Percentiles rank a stretch among this genome's conserved stretches.
Evolutionary conservation across 2,329 filamentous ascomycete species (phyloP).

Genomic region (Passalora sequoiae): DNA sequence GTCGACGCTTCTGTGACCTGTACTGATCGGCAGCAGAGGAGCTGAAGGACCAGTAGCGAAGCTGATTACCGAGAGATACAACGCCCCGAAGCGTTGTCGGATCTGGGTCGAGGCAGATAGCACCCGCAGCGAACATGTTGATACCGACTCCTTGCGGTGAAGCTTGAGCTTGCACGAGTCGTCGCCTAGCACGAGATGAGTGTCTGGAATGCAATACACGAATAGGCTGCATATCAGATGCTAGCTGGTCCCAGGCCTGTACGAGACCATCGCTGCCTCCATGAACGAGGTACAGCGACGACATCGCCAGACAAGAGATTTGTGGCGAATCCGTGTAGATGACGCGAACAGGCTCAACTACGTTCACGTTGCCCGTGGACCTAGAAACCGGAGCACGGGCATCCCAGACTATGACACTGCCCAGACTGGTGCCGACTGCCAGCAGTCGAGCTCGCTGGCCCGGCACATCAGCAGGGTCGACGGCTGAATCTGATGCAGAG

Average conservation of each 20-base stretch:
- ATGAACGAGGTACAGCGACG: slow-evolving; percentile 82
- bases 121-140: slow-evolving; percentile 75
- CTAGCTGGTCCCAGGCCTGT: slow-evolving; percentile 94
- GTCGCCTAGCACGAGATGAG: slow-evolving; percentile 73
- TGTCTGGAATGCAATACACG: slow-evolving; percentile 83
- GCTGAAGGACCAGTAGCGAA: slow-evolving; percentile 92
- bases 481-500: slow-evolving; percentile 42
- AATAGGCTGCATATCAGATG: slow-evolving; percentile 70
- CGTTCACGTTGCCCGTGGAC: slow-evolving; percentile 52
- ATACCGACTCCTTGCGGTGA: slow-evolving; percentile 63
- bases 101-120: slow-evolving; percentile 82
- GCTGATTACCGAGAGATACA: slow-evolving; percentile 76
- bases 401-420: slow-evolving; percentile 79
- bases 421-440: slow-evolving; percentile 72
- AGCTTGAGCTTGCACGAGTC: slow-evolving; percentile 62
- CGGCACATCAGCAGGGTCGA: slow-evolving; percentile 60
- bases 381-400: slow-evolving; percentile 60
- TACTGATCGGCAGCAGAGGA: slow-evolving; percentile 69
- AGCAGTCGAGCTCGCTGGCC: slow-evolving; percentile 78
- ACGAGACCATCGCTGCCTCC: slow-evolving; percentile 93
- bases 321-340: slow-evolving; percentile 88
- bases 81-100: slow-evolving; percentile 79
- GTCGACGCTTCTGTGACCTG: slow-evolving; percentile 70
- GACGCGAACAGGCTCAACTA: slow-evolving; percentile 65
- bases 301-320: slow-evolving; percentile 75